Base-by-base conservation (phyloP, 805 yeast genomes). In the Suhomyces xylopsoci region DNA sequence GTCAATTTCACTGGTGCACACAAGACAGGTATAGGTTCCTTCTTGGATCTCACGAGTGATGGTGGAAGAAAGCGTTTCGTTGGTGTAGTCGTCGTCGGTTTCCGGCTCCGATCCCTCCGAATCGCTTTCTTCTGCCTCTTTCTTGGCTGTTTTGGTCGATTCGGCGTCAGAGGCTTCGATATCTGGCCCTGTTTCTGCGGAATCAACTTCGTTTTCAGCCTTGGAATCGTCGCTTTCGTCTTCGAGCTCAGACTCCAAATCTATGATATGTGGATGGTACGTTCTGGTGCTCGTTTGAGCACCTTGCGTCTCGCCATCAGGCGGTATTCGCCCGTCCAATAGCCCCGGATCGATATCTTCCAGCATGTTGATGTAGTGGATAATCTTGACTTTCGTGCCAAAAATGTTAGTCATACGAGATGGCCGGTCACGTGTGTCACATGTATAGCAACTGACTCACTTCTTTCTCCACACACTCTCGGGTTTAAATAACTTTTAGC, bases 1-100 rank as follows among this genome's bases (percentile, higher is more conserved):
- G 49, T 84, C 89, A 54, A 93, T 79, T 57, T 90, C 93, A 36
- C 88, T 85, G 0, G 96, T 88, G 69, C 99, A 93, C 10, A 93
- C 90, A 66, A 93, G 76, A 69, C 99, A 93, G 1, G 82, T 79
- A 63, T 93, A 92, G 1, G 79, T 77, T n/a, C 89, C 92, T 10
- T 81, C 78, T 44, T 75, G 77, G 46, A 88, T 81, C 59, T 88
- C 94, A 28, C 70, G 71, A 44, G 77, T 61, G 44, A 86, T 82
- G n/a, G 77, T 67, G 24, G 73, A 59, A 9, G 77, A 62, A 17
- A 73, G 61, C 7, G 73, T 61, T 32, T 71, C 71, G 46, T 66
- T 65, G 14, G 62, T 57, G 20, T 54, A 53, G 4, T 48, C 52
- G 26, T 61, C 65, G 15, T 56, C 57, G 5, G 58, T 61, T 26